Base-by-base conservation (phyloP, 2,329 filamentous ascomycete species). In the Neopestalotiopsis sp. region DNA sequence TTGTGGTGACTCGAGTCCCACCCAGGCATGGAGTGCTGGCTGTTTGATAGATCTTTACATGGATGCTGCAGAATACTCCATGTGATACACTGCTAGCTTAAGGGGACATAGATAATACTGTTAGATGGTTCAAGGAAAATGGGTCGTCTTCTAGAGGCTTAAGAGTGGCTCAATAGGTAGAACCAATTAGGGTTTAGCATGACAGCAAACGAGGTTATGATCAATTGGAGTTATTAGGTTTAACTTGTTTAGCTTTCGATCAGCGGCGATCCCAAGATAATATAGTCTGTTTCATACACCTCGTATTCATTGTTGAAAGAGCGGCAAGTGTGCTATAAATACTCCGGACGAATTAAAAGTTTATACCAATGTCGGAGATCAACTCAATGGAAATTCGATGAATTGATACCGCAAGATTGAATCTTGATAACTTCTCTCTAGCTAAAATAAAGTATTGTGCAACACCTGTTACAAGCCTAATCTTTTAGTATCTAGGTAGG, bases 21-120 rank as follows among this genome's bases (percentile, higher is more conserved):
- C 96, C 0, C 96, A 99, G 81, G 92, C 96, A 66, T 99, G 96
- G 96, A 98, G 94, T 66, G 93, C 96, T 38, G 92, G 94, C 28
- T 98, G 96, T 79, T 85, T 99, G 77, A 93, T 99, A 76, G 96
- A 99, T 82, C 82, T 99, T 72, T 99, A 97, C 83, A 95, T 97
- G 86, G 96, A 99, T 79, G 95, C 94, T 20, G 86, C 87, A 32
- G 87, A 88, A 72, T 78, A 78, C 64, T 71, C 71, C 12, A 58
- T 12, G 9, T 56, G 24, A 20, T 49, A 13, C 14, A 20, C 28
- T 56, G 14, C 17, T 45, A 17, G 14, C 24, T 12, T 40, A n/a
- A 20, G 3, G 17, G 20, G 10, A 17, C 24, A 66, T 58, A 57
- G 53, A 66, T n/a, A 66, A 12, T 28, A n/a, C 14, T 13, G 42